Percentiles rank a stretch among this genome's conserved stretches.
These are phyloP conservation scores for Alternaria arborescens DNA, from an alignment of 2,329 filamentous ascomycete genomes.

Conservation along the genomic window DNA sequence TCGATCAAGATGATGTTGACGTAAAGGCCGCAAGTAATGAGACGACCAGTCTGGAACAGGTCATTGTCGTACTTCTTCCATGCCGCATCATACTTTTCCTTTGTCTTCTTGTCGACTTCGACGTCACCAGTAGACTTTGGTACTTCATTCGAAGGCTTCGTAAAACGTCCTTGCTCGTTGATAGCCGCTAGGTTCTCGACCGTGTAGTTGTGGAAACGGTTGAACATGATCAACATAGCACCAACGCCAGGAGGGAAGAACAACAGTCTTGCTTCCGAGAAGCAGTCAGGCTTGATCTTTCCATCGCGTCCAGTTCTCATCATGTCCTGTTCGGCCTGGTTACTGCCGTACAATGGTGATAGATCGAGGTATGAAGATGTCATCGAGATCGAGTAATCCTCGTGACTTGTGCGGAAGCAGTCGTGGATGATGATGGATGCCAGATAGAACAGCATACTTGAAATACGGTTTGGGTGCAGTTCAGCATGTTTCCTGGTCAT, in stretches of 20 bases:
- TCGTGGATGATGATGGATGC: conserved; percentile 72
- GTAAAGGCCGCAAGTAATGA: conserved; percentile 63
- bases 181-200: conserved; percentile 82
- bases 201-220: conserved; percentile 83
- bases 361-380: conserved; percentile 81
- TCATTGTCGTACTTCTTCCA: conserved; percentile 55
- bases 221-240: conserved; percentile 73
- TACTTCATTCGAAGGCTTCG: conserved; percentile 61
- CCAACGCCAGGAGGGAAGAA: conserved; percentile 75
- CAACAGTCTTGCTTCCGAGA: conserved; percentile 70
- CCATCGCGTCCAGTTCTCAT: conserved; percentile 72
- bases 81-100: conserved; percentile 39
- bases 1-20: conserved; percentile 63
- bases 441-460: conserved; percentile 77
- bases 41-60: conserved; percentile 61
- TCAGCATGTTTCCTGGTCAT: conserved; percentile 70
- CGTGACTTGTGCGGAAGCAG: conserved; percentile 70
- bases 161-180: conserved; percentile 84
- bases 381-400: conserved; percentile 69
- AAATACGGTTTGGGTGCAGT: conserved; percentile 75
- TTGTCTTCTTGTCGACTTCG: conserved; percentile 35
- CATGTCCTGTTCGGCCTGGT: conserved; percentile 69
- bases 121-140: conserved; percentile 54
- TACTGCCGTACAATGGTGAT: conserved; percentile 76
- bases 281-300: conserved; percentile 75